Base-by-base conservation (phyloP, 495 filamentous ascomycete species). In the Penicillium paxilli region DNA sequence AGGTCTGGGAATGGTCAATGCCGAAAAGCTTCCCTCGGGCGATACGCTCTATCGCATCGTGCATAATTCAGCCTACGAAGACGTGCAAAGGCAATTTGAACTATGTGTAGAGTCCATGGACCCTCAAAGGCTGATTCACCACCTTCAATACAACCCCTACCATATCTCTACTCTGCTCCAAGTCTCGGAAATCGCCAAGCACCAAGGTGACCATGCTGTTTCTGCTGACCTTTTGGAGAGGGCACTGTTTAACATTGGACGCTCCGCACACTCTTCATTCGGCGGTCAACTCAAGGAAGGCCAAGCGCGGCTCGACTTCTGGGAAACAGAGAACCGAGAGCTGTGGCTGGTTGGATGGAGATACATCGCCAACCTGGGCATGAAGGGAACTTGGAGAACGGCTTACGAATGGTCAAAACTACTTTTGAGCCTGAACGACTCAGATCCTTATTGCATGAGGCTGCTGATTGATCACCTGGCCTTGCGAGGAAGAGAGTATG, bases 341-440 rank as follows among this genome's bases (percentile, higher is more conserved):
- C 83, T 99, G 45, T 97, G 85, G 84, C 83, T 97, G 40, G 88
- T 91, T 20, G 86, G 83, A n/a, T 94, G 87, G 79, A 84, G 92
- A 56, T 96, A 96, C 58, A 86, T 96, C 61, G 81, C 78, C 49
- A 90, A 89, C 53, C 78, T 98, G 9, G 80, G 87, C 9, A 87
- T 89, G 80, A 91, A 94, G 60, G 91, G 92, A n/a, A 96, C 92
- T 12, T 96, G 89, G 79, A 81, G 91, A 24, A 98, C 94, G 1
- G 89, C 90, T 0, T 87, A 91, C 42, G 95, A 98, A 69, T 99
- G 92, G 91, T 81, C 87, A 5, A 96, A 95, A 69, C 72, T 98
- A 8, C 69, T 96, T 8, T 74, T 96, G 1, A 82, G 85, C 53
- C 69, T 99, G 46, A 83, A 89, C 59, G 84, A 84, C n/a, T 76